Evolutionary conservation across 306 rosid species (phyloP), one percentile per base, ranked within the genome.

Genomic region (Nissolia schottii): DNA sequence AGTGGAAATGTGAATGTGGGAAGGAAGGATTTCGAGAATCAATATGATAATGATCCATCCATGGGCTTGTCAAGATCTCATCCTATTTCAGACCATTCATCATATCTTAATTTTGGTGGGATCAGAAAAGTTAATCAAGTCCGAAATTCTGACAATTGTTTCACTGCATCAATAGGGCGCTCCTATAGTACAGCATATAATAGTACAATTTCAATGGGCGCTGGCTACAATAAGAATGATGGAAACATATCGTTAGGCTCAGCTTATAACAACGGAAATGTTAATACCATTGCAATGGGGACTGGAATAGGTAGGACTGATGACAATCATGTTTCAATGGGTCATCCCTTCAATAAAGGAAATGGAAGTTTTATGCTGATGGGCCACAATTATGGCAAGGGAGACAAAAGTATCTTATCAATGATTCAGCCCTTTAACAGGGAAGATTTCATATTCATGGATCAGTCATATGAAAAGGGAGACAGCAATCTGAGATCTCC

Each of bases 71-170:
- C 96, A 37, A 88, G 85, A 80, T 85, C 95, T 46, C 92, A 86
- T 75, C 8, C 90, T 54, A 70, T 79, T 3, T 85, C 78, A 62
- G 97, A 85, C 77, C 85, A 90, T 41, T 87, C 95, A 64, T 80
- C 95, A 34, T 82, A 80, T 81, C 84, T 87, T 50, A 88, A 51
- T 82, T 88, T 87, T 78, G 90, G 96, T 74, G 96, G 92, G 57
- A 85, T 89, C 58, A 85, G 96, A 77, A 94, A 86, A 82, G 97
- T 91, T 72, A 94, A 94, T 85, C 91, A 94, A 83, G 99, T 94
- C 64, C 85, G 90, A 84, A 97, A 94, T 64, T 81, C 89, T 43
- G 90, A 86, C 43, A 80, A 79, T 78, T 76, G 84, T 19, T 56
- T 85, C 85, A 38, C 91, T 65, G 73, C 86, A 45, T 78, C 96